A percentile compares a stretch with the other conserved stretches of the same genome.
These are phyloP conservation scores for Oldenlandia corymbosa DNA, from an alignment of 257 asterid genomes.

Conservation along the genomic window DNA sequence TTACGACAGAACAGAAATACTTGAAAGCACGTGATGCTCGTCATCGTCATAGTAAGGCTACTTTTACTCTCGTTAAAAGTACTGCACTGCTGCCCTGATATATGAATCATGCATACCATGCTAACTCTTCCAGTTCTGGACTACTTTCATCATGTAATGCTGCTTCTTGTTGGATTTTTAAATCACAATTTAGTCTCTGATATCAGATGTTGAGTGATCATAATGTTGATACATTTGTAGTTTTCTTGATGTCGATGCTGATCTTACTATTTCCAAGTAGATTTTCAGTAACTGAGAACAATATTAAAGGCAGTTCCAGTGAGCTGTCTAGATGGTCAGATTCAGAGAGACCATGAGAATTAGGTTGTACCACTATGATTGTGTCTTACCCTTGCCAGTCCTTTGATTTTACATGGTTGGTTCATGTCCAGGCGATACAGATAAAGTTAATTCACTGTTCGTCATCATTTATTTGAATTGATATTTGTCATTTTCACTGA, in stretches of 20 bases:
- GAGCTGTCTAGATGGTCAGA: too few relatives aligned
- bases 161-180: background rate
- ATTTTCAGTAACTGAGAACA: too few relatives aligned
- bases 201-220: too few relatives aligned
- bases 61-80: conserved; percentile 5
- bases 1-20: conserved; percentile 74
- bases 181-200: background rate
- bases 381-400: background rate
- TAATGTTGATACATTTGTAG: too few relatives aligned
- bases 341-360: too few relatives aligned
- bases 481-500: background rate
- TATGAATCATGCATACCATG: background rate
- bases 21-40: conserved; percentile 68
- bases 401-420: too few relatives aligned
- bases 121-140: background rate
- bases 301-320: too few relatives aligned
- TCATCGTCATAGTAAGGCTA: conserved; percentile 70
- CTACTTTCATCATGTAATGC: background rate
- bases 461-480: background rate
- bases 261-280: too few relatives aligned
- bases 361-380: too few relatives aligned
- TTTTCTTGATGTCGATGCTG: too few relatives aligned
- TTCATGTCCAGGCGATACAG: too few relatives aligned
- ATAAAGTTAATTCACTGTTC: background rate
- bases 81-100: background rate